A percentile compares a stretch with the other conserved stretches of the same genome.
Conservation (phyloP, 805 yeast species). For the Scheffersomyces amazonensis region DNA sequence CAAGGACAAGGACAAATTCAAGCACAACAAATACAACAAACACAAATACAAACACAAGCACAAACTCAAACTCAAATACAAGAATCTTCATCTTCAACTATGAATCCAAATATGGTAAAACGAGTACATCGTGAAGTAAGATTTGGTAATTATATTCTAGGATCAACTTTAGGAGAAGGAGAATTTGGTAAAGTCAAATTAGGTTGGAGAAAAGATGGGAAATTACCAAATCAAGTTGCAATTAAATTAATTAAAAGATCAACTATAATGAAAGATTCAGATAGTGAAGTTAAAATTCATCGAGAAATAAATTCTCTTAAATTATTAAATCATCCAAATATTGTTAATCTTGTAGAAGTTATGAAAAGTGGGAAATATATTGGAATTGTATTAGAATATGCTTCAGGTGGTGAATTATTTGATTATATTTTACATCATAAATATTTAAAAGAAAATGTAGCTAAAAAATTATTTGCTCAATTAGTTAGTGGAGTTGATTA, state of each 20-base stretch:
- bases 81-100: too few relatives aligned
- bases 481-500: conserved; percentile 91
- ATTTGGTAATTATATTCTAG: conserved; percentile 87
- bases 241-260: conserved; percentile 89
- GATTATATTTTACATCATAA: conserved; percentile 87
- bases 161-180: conserved; percentile 95
- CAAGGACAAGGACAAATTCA: too few relatives aligned
- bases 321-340: conserved; percentile 87
- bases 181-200: conserved; percentile 97
- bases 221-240: conserved; percentile 82
- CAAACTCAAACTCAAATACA: neutral
- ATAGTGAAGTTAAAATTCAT: conserved; percentile 83
- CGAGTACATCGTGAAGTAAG: conserved; percentile 54
- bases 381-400: conserved; percentile 94
- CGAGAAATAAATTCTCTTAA: conserved; percentile 91
- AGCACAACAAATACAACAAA: too few relatives aligned
- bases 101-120: conserved; percentile 10
- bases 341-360: conserved; percentile 87
- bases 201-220: conserved; percentile 89
- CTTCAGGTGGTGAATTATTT: conserved; percentile 95
- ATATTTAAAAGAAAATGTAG: conserved; percentile 80
- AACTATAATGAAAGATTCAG: conserved; percentile 80
- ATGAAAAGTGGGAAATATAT: conserved; percentile 91
- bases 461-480: conserved; percentile 88
- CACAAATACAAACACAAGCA: neutral